These are phyloP conservation scores for Pisolithus orientalis DNA, from an alignment of 768 basidiomycete genomes.

Conservation along the genomic window DNA sequence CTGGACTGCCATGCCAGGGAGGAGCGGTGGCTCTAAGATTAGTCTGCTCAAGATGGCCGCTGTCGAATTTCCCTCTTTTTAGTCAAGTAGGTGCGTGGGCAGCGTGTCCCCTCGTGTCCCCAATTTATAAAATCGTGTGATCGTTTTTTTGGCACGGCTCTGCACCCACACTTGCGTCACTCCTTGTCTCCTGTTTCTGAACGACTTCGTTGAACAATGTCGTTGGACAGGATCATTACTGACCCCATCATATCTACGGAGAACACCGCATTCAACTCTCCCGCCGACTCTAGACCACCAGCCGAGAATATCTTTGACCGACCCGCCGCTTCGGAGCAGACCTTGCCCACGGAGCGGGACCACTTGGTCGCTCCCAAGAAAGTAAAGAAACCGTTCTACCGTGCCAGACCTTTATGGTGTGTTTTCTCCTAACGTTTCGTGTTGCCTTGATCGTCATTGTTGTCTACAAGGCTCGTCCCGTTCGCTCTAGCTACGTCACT, in stretches of 20 bases:
- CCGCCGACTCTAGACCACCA: slow-evolving; percentile 13
- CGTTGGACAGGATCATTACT: slow-evolving; percentile 26
- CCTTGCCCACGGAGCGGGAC: slow-evolving; percentile 26
- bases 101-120: no score
- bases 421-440: background rate
- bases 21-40: no score
- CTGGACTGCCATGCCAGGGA: no score
- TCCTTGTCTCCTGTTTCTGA: slow-evolving; percentile 8
- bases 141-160: no score
- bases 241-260: slow-evolving; percentile 31
- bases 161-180: background rate
- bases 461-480: slow-evolving; percentile 56
- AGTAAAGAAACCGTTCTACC: slow-evolving; percentile 42
- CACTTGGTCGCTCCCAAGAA: slow-evolving; percentile 24
- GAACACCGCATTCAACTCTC: slow-evolving; percentile 22
- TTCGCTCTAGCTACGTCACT: slow-evolving; percentile 61
- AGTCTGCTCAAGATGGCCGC: no score
- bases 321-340: slow-evolving; percentile 3
- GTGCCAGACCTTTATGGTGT: slow-evolving; percentile 44
- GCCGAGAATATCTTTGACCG: slow-evolving; percentile 9
- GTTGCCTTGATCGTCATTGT: background rate
- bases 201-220: slow-evolving; percentile 6
- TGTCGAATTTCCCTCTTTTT: no score
- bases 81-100: no score
- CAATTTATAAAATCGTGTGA: no score